phyloP scores from a whole-genome alignment of 306 rosid genomes.

The Trichosanthes truncata region DNA sequence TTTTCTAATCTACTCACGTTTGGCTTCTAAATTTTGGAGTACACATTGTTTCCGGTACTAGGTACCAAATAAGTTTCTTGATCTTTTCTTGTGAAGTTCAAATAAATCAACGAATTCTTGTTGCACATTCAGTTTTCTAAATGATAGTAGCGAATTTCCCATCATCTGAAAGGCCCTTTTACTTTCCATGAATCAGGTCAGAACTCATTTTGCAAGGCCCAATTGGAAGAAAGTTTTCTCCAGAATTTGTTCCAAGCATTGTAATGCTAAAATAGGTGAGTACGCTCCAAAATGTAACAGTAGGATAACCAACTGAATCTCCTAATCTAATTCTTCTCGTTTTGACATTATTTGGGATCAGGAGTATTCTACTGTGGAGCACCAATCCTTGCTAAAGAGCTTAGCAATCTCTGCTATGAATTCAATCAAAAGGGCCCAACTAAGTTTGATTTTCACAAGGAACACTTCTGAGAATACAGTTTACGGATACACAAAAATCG shows the following conservation, averaged over 20 bases:
- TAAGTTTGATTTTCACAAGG: constrained; percentile 96
- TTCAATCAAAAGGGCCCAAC: constrained; percentile 94
- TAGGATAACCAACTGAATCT: not conserved
- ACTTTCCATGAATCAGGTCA: constrained; percentile 39
- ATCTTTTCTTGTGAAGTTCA: not conserved
- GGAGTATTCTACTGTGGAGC: constrained; percentile 98
- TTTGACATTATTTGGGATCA: constrained; percentile 26
- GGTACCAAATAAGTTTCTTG: not conserved
- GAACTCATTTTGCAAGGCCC: constrained; percentile 99
- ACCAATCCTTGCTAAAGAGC: constrained; percentile 94
- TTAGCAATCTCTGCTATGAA: constrained; percentile 80
- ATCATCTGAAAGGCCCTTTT: not conserved
- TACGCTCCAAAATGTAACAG: not conserved
- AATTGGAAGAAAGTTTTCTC: constrained; percentile 98
- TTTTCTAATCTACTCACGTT: not conserved
- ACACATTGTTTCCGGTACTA: not conserved
- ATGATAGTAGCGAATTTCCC: not conserved
- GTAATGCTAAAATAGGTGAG: constrained; percentile 80
- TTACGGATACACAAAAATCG: not conserved
- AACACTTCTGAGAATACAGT: constrained; percentile 48
- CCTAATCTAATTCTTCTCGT: constrained; percentile 11
- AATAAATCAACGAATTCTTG: not conserved
- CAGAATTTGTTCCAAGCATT: constrained; percentile 84
- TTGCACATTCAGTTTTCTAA: not conserved
- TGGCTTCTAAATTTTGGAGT: not conserved